phyloP scores from a whole-genome alignment of 1,284 basidiomycete genomes.

The Waitea zeae region DNA sequence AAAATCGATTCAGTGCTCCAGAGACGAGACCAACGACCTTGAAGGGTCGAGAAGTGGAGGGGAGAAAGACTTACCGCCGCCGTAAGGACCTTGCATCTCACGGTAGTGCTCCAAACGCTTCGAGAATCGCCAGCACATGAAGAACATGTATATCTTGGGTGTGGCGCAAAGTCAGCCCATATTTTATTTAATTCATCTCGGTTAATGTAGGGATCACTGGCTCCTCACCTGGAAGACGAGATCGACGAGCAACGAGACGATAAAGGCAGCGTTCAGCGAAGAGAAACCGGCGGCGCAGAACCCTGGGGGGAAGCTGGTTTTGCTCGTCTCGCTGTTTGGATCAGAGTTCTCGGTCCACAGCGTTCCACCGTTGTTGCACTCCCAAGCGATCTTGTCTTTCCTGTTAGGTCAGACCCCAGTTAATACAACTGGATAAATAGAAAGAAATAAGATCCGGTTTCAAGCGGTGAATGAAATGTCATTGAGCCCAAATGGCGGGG shows the following conservation, averaged over 20 bases:
- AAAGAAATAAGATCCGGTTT: too few relatives aligned
- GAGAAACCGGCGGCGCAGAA: too few relatives aligned
- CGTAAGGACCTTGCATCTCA: conserved; percentile 42
- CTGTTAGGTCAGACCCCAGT: too few relatives aligned
- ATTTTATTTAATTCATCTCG: too few relatives aligned
- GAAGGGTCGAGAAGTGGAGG: not conserved
- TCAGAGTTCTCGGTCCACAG: conserved; percentile 46
- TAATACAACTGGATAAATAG: too few relatives aligned
- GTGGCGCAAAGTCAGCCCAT: too few relatives aligned
- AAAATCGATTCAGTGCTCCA: not conserved
- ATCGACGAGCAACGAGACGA: conserved; percentile 47
- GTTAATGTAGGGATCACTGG: too few relatives aligned
- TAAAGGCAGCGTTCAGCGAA: conserved; percentile 47
- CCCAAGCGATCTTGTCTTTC: conserved; percentile 57
- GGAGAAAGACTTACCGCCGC: conserved; percentile 27
- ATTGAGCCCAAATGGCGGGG: conserved; percentile 9
- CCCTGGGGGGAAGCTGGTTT: conserved; percentile 31
- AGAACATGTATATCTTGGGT: conserved; percentile 50
- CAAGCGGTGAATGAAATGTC: too few relatives aligned
- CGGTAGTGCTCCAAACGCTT: conserved; percentile 50
- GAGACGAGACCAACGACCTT: conserved; percentile 4
- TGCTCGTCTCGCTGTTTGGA: conserved; percentile 21
- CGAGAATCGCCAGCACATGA: conserved; percentile 54
- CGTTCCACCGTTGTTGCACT: conserved; percentile 58
- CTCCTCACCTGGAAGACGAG: conserved; percentile 46